Evolutionary conservation across 257 asterid species (phyloP).

Genomic region (Cordia subcordata): DNA sequence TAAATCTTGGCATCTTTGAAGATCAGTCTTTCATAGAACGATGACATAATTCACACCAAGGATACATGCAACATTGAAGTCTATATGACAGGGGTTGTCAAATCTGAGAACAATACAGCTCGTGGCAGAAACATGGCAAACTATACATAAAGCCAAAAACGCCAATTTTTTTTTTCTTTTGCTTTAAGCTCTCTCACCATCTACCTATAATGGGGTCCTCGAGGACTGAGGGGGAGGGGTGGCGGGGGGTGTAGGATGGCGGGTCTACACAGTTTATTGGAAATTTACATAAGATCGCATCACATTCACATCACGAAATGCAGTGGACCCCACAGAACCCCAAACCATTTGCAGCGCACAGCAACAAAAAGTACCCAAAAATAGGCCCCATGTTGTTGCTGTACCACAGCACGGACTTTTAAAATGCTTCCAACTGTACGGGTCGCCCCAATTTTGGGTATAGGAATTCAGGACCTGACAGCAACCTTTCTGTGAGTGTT

Average conservation of each 20-base stretch:
- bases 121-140: not conserved
- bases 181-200: not conserved
- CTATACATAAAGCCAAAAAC: not conserved
- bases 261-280: conserved; percentile 17
- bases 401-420: conserved; percentile 14
- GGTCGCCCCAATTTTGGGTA: conserved; percentile 34
- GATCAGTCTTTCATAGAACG: not conserved
- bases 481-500: conserved; percentile 17
- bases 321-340: conserved; percentile 4
- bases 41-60: not conserved
- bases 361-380: conserved; percentile 23
- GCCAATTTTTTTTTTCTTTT: not conserved
- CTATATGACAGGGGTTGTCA: conserved; percentile 21
- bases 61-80: not conserved
- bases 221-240: not conserved
- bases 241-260: too few relatives aligned
- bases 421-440: conserved; percentile 32
- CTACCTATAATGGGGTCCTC: not conserved
- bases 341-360: conserved; percentile 7
- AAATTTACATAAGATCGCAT: conserved; percentile 3
- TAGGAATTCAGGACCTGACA: conserved; percentile 20
- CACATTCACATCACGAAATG: conserved; percentile 9
- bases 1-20: not conserved
- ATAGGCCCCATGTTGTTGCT: conserved; percentile 3
- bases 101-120: conserved; percentile 45